Percentiles rank a stretch among this genome's conserved stretches.
Conservation (phyloP, 805 yeast species). For the Barnettozyma siamensis region DNA sequence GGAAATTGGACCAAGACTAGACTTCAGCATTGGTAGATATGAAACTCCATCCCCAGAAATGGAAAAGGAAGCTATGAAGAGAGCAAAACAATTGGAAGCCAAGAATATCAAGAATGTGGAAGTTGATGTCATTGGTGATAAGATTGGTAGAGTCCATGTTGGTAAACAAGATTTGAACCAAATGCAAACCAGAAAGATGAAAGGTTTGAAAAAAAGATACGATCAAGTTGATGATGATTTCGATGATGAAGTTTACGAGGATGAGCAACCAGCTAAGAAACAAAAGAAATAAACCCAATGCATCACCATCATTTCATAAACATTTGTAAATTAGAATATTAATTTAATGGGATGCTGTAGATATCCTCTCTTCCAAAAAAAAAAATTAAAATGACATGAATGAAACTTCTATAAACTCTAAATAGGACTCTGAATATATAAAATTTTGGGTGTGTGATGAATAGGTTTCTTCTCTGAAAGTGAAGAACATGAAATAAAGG, state of each 20-base stretch:
- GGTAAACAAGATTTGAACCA: constrained; percentile 90
- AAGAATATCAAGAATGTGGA: constrained; percentile 85
- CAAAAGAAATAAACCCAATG: constrained; percentile 10
- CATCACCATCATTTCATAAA: constrained; percentile 3
- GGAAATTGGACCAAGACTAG: constrained; percentile 94
- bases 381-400: too few relatives aligned
- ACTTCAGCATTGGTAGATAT: constrained; percentile 86
- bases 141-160: constrained; percentile 92
- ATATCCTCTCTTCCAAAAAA: too few relatives aligned
- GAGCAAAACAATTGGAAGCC: constrained; percentile 75
- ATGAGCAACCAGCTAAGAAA: constrained; percentile 30
- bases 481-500: neutral
- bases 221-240: constrained; percentile 61
- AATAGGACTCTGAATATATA: neutral
- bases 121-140: constrained; percentile 88
- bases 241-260: constrained; percentile 44
- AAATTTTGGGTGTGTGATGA: neutral
- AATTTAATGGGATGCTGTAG: too few relatives aligned
- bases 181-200: constrained; percentile 96
- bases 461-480: neutral
- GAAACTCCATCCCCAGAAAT: constrained; percentile 78
- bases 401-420: neutral
- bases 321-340: constrained; percentile 2
- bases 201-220: constrained; percentile 84
- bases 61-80: constrained; percentile 81